Evolutionary conservation across 2,329 filamentous ascomycete genomes (phyloP).

Genomic region (Blastomyces silverae): DNA sequence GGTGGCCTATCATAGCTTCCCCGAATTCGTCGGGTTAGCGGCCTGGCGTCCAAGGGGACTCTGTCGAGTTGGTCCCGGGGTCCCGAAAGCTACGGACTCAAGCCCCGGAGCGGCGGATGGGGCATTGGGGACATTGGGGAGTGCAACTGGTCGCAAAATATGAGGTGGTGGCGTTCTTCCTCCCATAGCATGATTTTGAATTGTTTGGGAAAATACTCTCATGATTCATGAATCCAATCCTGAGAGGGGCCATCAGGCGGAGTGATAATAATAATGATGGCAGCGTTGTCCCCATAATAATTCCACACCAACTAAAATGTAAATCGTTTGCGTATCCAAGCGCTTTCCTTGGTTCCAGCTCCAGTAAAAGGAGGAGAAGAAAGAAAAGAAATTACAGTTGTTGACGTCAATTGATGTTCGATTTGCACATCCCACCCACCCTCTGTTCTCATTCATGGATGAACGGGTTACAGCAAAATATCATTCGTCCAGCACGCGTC

Average conservation of each 20-base stretch:
- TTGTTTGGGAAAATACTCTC: not conserved
- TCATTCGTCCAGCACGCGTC: not conserved
- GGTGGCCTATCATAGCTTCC: slow-evolving; percentile 1
- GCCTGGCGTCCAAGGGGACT: not conserved
- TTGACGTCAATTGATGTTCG: slow-evolving; percentile 2
- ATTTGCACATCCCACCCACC: not conserved
- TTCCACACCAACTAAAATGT: not conserved
- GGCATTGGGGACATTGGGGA: no score
- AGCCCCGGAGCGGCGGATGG: not conserved
- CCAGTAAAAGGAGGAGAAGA: not conserved
- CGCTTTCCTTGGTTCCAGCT: not conserved
- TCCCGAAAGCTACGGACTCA: not conserved
- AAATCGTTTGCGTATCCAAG: not conserved
- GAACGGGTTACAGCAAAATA: no score
- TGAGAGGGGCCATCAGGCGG: not conserved
- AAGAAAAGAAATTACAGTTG: not conserved
- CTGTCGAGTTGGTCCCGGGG: not conserved
- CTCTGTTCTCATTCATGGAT: not conserved
- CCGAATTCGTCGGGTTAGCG: not conserved
- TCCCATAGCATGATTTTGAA: not conserved
- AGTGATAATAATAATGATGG: not conserved
- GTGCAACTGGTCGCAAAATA: not conserved
- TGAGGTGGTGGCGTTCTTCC: not conserved
- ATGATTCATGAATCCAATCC: not conserved
- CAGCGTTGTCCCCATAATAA: not conserved